Evolutionary conservation across 495 filamentous ascomycete genomes (phyloP).

Genomic region (Aspergillus kassunensis): DNA sequence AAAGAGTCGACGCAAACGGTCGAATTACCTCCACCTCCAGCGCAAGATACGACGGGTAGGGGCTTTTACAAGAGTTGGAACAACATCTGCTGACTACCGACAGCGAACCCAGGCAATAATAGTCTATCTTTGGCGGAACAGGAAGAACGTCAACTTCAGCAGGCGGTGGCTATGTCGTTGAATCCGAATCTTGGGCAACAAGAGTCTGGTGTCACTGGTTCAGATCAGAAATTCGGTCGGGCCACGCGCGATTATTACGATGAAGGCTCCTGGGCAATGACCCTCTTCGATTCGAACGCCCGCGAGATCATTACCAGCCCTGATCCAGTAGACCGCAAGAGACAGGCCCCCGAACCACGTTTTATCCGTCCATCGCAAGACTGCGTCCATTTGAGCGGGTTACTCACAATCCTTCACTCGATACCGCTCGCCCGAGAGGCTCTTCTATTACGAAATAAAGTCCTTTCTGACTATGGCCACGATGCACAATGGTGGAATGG

Average conservation of each 20-base stretch:
- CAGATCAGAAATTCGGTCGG: conserved; percentile 58
- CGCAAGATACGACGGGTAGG: conserved; percentile 22
- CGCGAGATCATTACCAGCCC: conserved; percentile 60
- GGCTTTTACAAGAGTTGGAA: background rate
- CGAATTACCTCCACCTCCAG: conserved; percentile 4
- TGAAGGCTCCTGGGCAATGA: conserved; percentile 72
- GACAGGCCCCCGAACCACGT: conserved; percentile 55
- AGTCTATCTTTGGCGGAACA: conserved; percentile 45
- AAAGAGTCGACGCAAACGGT: background rate
- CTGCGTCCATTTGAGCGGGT: conserved; percentile 57
- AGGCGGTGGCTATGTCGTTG: conserved; percentile 54
- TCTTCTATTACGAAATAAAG: conserved; percentile 53
- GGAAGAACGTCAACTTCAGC: conserved; percentile 56
- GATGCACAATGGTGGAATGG: conserved; percentile 86
- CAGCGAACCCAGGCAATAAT: conserved; percentile 42
- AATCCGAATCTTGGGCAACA: conserved; percentile 45
- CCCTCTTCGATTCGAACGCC: conserved; percentile 48
- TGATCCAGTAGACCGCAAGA: conserved; percentile 56
- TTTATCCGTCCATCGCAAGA: conserved; percentile 67
- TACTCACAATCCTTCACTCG: conserved; percentile 76
- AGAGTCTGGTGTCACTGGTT: conserved; percentile 53
- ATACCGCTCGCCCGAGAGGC: conserved; percentile 79
- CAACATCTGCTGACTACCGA: conserved; percentile 4
- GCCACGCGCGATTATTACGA: conserved; percentile 73
- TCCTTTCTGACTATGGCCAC: conserved; percentile 60